These are phyloP conservation scores for Diaporthe batatas DNA, from an alignment of 2,329 filamentous ascomycete species.

Conservation along the genomic window DNA sequence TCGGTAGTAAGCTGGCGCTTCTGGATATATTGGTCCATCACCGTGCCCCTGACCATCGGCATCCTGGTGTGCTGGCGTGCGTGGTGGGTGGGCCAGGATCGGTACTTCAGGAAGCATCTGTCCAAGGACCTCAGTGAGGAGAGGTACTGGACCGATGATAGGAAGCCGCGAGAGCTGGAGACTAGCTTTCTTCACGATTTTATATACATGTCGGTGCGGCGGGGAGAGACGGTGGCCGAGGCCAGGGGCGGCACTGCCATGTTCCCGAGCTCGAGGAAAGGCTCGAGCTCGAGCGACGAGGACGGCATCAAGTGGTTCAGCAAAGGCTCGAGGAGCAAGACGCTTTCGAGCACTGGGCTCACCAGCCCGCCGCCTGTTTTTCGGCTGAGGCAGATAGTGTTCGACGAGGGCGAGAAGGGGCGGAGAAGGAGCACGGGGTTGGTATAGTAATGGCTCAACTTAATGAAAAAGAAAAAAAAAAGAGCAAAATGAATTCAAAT, in stretches of 20 bases:
- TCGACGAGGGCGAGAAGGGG: conserved; percentile 34
- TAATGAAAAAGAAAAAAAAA: background rate
- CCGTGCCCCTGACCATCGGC: conserved; percentile 57
- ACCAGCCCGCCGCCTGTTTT: conserved; percentile 34
- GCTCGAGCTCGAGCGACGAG: conserved; percentile 35
- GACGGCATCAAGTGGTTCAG: conserved; percentile 14
- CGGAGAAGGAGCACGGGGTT: conserved; percentile 11
- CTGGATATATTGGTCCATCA: conserved; percentile 62
- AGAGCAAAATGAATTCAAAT: background rate
- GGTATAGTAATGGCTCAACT: conserved; percentile 1
- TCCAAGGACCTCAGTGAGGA: conserved; percentile 62
- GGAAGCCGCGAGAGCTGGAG: conserved; percentile 57
- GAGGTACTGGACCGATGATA: conserved; percentile 61
- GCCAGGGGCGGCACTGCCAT: background rate
- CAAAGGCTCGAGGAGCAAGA: conserved; percentile 12
- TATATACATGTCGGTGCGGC: conserved; percentile 55
- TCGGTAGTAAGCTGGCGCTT: conserved; percentile 56
- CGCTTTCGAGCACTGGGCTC: background rate
- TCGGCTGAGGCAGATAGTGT: conserved; percentile 39
- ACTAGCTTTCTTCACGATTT: conserved; percentile 60
- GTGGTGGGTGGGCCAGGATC: conserved; percentile 63
- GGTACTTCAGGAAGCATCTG: conserved; percentile 60
- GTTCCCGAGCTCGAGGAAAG: conserved; percentile 28
- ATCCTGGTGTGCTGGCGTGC: conserved; percentile 59
- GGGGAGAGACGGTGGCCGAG: conserved; percentile 31